These are phyloP conservation scores for Beauveria caledonica DNA, from an alignment of 2,329 filamentous ascomycete genomes.

Conservation along the genomic window DNA sequence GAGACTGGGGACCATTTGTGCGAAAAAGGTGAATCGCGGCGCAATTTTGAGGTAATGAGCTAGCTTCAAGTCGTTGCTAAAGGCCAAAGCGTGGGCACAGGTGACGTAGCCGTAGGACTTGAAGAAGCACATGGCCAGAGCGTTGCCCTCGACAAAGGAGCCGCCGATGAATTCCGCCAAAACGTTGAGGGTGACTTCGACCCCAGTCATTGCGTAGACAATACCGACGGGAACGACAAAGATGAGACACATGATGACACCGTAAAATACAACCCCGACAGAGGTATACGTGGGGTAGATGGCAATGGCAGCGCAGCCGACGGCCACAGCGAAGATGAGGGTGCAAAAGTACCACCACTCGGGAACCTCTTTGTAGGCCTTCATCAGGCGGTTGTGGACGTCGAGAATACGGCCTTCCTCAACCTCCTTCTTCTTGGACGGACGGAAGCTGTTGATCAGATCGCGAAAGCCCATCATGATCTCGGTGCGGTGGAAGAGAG, in stretches of 20 bases:
- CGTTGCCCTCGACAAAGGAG: slow-evolving; percentile 27
- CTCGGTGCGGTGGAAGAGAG: slow-evolving; percentile 24
- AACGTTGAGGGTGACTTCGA: slow-evolving; percentile 32
- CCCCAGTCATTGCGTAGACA: slow-evolving; percentile 36
- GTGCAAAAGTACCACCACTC: slow-evolving; percentile 35
- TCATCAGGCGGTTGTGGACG: slow-evolving; percentile 26
- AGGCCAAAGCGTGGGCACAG: slow-evolving; percentile 20
- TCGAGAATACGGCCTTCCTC: slow-evolving; percentile 16
- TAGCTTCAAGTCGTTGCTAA: slow-evolving; percentile 39
- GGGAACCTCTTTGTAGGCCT: slow-evolving; percentile 25
- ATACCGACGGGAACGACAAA: slow-evolving; percentile 36
- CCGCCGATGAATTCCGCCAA: slow-evolving; percentile 36
- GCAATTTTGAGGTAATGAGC: slow-evolving; percentile 44
- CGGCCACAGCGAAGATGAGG: slow-evolving; percentile 25
- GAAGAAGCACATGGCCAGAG: slow-evolving; percentile 27
- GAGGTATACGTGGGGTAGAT: slow-evolving; percentile 34
- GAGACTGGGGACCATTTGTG: slow-evolving; percentile 37
- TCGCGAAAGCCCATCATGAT: slow-evolving; percentile 20
- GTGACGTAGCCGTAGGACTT: slow-evolving; percentile 29
- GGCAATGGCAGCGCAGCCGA: slow-evolving; percentile 29
- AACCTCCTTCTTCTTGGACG: slow-evolving; percentile 16
- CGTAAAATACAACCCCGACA: slow-evolving; percentile 32
- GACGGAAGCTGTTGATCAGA: slow-evolving; percentile 17
- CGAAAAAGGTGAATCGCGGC: slow-evolving; percentile 37
- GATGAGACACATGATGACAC: slow-evolving; percentile 30